A percentile compares a stretch with the other conserved stretches of the same genome.
These are phyloP conservation scores for Coprinopsis marcescibilis DNA, from an alignment of 768 basidiomycete species.

Conservation along the genomic window DNA sequence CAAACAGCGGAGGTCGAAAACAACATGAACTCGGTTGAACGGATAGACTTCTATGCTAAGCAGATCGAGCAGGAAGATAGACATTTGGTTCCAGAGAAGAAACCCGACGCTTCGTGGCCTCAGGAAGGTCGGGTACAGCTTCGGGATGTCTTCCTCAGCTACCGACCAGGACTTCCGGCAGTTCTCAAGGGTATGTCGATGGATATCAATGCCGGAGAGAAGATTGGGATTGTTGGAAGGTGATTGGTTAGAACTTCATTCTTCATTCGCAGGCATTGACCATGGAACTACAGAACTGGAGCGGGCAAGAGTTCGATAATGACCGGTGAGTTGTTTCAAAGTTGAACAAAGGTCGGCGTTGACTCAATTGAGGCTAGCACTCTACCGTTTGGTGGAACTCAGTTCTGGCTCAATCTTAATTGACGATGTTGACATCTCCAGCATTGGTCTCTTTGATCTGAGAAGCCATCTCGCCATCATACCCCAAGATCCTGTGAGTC, in stretches of 20 bases:
- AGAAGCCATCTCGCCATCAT: constrained; percentile 70
- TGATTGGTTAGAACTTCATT: constrained; percentile 9
- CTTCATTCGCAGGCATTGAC: neutral
- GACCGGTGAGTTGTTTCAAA: constrained; percentile 40
- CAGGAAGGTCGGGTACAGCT: constrained; percentile 66
- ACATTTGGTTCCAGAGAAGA: constrained; percentile 54
- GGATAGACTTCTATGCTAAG: constrained; percentile 75
- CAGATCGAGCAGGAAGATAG: constrained; percentile 80
- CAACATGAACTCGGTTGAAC: constrained; percentile 88
- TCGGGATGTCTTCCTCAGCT: constrained; percentile 69
- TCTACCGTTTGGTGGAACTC: constrained; percentile 83
- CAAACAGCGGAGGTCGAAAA: constrained; percentile 87
- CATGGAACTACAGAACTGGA: constrained; percentile 50
- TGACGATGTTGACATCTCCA: constrained; percentile 81
- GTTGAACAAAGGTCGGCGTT: too few relatives aligned
- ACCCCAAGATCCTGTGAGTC: constrained; percentile 73
- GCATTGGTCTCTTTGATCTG: constrained; percentile 71
- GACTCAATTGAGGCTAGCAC: too few relatives aligned
- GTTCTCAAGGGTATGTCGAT: constrained; percentile 83
- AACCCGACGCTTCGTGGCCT: constrained; percentile 70
- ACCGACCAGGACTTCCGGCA: constrained; percentile 81
- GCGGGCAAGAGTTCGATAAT: constrained; percentile 90
- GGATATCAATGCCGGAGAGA: constrained; percentile 69
- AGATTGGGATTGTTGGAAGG: constrained; percentile 86
- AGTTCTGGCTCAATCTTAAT: constrained; percentile 68